A percentile compares a stretch with the other conserved stretches of the same genome.
Evolutionary conservation across 805 yeast species (phyloP).

Genomic region (Torulaspora indica): DNA sequence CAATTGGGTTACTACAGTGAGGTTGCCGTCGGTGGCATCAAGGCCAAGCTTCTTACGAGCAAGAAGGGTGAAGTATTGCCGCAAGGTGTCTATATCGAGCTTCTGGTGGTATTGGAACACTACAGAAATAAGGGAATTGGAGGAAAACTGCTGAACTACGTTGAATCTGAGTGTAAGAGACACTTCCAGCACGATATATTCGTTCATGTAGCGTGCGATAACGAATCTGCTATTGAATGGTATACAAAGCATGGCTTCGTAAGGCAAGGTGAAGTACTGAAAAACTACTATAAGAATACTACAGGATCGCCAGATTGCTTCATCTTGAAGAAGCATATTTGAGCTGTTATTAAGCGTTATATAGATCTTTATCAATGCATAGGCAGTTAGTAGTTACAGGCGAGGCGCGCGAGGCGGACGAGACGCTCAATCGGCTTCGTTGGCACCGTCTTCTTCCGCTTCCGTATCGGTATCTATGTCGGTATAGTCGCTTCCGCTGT

Average conservation of each 20-base stretch:
- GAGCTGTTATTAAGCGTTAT: constrained; percentile 3
- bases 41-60: constrained; percentile 47
- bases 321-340: constrained; percentile 17
- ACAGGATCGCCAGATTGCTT: constrained; percentile 22
- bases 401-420: not conserved
- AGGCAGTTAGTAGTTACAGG: constrained; percentile 4
- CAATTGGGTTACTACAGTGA: constrained; percentile 58
- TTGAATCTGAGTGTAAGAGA: constrained; percentile 51
- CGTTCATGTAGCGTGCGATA: constrained; percentile 49
- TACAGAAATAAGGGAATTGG: constrained; percentile 66
- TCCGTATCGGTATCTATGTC: constrained; percentile 39
- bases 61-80: constrained; percentile 41
- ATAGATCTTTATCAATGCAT: constrained; percentile 10
- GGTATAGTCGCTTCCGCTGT: constrained; percentile 32
- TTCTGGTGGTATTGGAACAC: constrained; percentile 60
- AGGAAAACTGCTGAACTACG: constrained; percentile 48
- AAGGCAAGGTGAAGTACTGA: constrained; percentile 34
- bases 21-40: constrained; percentile 75
- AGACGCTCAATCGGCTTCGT: constrained; percentile 6
- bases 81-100: constrained; percentile 57
- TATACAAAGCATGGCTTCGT: constrained; percentile 48
- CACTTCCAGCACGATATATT: constrained; percentile 42
- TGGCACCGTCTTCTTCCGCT: constrained; percentile 28
- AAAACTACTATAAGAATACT: constrained; percentile 42
- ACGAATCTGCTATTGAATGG: constrained; percentile 46